Percentiles rank a stretch among this genome's conserved stretches.
Evolutionary conservation across 2,329 filamentous ascomycete species (phyloP).

Genomic region (Aspergillus sp.): DNA sequence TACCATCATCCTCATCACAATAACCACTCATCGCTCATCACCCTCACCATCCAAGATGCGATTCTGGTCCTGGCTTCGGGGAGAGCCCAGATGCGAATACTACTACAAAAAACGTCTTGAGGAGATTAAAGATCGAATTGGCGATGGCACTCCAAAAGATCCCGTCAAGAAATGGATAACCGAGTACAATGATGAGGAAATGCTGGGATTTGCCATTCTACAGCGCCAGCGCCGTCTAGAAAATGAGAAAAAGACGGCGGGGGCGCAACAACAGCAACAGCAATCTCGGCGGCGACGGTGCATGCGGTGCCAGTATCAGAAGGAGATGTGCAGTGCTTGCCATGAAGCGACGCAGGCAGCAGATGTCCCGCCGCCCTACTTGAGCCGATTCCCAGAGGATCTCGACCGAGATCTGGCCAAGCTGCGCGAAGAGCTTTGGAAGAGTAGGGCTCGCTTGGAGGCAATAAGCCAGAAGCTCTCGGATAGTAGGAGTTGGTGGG

Average conservation of each 20-base stretch:
- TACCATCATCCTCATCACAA: background rate
- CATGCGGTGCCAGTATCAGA: background rate
- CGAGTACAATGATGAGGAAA: background rate
- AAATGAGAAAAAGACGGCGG: background rate
- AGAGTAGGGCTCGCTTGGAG: background rate
- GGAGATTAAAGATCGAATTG: background rate
- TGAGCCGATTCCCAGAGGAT: background rate
- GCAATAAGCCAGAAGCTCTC: background rate
- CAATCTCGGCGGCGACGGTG: background rate
- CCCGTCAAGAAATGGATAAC: background rate
- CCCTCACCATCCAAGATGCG: background rate
- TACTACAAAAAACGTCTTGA: background rate
- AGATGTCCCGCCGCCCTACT: background rate
- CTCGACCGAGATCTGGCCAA: background rate
- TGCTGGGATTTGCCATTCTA: background rate
- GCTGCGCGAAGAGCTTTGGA: background rate
- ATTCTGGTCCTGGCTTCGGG: background rate
- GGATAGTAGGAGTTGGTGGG: background rate
- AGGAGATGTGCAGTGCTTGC: background rate
- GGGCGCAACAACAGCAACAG: background rate
- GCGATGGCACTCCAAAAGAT: background rate
- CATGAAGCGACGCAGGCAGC: background rate
- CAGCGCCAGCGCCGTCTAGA: background rate
- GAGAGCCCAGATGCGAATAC: background rate
- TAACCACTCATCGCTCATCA: background rate